Evolutionary conservation across 2,329 filamentous ascomycete species (phyloP), one percentile per base, ranked within the genome.

Genomic region (Chaetomium strumarium): DNA sequence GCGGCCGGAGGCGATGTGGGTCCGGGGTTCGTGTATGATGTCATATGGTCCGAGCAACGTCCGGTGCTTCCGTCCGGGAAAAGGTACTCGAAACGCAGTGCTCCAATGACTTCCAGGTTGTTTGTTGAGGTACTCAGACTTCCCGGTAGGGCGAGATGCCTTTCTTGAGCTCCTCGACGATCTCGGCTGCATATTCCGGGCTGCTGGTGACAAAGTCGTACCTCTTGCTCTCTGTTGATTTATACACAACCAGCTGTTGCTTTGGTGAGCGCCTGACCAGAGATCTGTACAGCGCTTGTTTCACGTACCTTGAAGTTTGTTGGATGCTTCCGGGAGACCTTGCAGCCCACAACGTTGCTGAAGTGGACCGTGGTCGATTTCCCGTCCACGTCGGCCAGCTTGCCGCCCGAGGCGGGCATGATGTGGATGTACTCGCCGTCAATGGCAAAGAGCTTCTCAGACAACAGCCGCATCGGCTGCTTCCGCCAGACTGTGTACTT

Each of bases 401-500:
- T 88, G 36, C 84, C 83, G 10, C 78, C 78, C 2, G 79, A 80
- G 1, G 80, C 76, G 24, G 88, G 87, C 78, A 90, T 85, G 62
- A 95, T 90, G 68, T 92, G 88, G 56, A 95, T 82, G 67, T 91
- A 93, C 66, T 95, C 89, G 55, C 87, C 87, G 62, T 92, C 88
- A 59, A 95, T 88, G 43, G 86, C 83, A 39, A 93, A 73, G 10
- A 89, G 80, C 53, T 87, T 81, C 61, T 90, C 86, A 55, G 88
- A 87, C 63, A 86, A 84, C 62, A 93, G 86, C 20, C 86, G 83
- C 79, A 93, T 89, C 9, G 86, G 84, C 68, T 91, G 87, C 68
- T 90, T 89, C 58, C 88, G 83, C 73, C 86, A 87, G 14, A 95
- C 88, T 12, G 81, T 83, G 69, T 90, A 93, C 61, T 85, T 86